Conservation (phyloP, 306 rosid genomes). For the Amphicarpaea edgeworthii region DNA sequence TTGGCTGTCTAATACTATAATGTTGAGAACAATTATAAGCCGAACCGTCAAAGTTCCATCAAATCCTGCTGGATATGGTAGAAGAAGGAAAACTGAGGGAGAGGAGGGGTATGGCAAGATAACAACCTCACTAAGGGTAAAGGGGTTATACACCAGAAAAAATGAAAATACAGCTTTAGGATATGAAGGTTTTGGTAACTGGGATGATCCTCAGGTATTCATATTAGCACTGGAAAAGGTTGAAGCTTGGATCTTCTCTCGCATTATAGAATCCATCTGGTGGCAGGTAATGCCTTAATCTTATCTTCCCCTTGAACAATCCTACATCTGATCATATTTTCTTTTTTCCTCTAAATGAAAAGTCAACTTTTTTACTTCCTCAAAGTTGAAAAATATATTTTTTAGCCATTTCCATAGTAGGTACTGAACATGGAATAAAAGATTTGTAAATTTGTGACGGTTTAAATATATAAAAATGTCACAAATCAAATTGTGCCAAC, state of each 20-base stretch:
- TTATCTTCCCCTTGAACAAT: constrained; percentile 26
- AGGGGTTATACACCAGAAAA: constrained; percentile 53
- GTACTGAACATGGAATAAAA: too few species aligned
- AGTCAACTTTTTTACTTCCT: too few species aligned
- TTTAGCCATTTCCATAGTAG: too few species aligned
- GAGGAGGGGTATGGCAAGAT: constrained; percentile 48
- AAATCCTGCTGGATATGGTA: constrained; percentile 50
- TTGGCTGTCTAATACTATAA: constrained; percentile 77
- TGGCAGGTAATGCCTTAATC: constrained; percentile 70
- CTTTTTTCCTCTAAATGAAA: too few species aligned
- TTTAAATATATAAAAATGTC: too few species aligned
- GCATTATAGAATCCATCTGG: constrained; percentile 86
- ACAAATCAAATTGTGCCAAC: too few species aligned
- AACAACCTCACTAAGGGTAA: constrained; percentile 60
- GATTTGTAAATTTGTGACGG: too few species aligned
- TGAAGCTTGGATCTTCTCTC: constrained; percentile 89
- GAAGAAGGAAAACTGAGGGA: constrained; percentile 54
- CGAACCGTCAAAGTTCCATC: constrained; percentile 50
- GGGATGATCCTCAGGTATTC: constrained; percentile 66
- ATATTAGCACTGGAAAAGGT: constrained; percentile 70
- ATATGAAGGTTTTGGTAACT: constrained; percentile 58
- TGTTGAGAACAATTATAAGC: constrained; percentile 71
- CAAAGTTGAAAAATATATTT: too few species aligned
- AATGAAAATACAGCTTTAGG: constrained; percentile 48
- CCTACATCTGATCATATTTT: constrained; percentile 9